Evolutionary conservation across 805 yeast species (phyloP).

Genomic region (Blastobotrys terrestris): DNA sequence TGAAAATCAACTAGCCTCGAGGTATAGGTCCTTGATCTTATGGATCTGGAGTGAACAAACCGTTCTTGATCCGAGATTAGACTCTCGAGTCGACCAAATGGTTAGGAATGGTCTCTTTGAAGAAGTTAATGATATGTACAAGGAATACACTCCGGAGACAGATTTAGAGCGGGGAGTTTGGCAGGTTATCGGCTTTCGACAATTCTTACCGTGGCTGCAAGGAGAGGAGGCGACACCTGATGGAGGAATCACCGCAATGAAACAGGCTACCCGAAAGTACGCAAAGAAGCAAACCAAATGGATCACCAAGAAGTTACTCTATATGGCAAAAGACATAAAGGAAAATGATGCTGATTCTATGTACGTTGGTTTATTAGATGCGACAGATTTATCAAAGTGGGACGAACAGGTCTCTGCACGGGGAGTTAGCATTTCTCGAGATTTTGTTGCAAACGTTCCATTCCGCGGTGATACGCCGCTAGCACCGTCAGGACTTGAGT

Average conservation of each 20-base stretch:
- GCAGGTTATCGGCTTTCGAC: slow-evolving; percentile 91
- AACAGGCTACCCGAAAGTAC: slow-evolving; percentile 74
- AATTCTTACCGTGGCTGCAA: slow-evolving; percentile 24
- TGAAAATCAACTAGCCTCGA: slow-evolving; percentile 8
- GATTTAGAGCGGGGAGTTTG: slow-evolving; percentile 70
- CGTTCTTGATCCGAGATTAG: slow-evolving; percentile 56
- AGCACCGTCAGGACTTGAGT: slow-evolving; percentile 36
- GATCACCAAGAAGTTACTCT: slow-evolving; percentile 67
- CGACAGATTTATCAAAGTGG: slow-evolving; percentile 69
- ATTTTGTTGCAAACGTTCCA: slow-evolving; percentile 30
- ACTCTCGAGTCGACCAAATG: slow-evolving; percentile 81
- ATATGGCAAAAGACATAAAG: slow-evolving; percentile 48
- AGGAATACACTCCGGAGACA: slow-evolving; percentile 35
- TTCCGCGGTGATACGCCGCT: slow-evolving; percentile 4
- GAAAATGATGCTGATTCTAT: slow-evolving; percentile 40
- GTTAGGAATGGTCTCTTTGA: slow-evolving; percentile 56
- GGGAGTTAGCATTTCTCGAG: slow-evolving; percentile 45
- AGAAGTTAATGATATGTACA: slow-evolving; percentile 61
- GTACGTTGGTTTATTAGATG: slow-evolving; percentile 66
- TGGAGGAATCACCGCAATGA: slow-evolving; percentile 67
- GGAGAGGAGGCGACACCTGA: slow-evolving; percentile 28
- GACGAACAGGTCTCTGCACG: slow-evolving; percentile 44
- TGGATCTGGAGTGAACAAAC: slow-evolving; percentile 75
- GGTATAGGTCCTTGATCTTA: slow-evolving; percentile 44
- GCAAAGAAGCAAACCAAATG: slow-evolving; percentile 87